A percentile compares a stretch with the other conserved stretches of the same genome.
Evolutionary conservation across 805 yeast genomes (phyloP).

Genomic region (Kodamaea kaohsiungensis): DNA sequence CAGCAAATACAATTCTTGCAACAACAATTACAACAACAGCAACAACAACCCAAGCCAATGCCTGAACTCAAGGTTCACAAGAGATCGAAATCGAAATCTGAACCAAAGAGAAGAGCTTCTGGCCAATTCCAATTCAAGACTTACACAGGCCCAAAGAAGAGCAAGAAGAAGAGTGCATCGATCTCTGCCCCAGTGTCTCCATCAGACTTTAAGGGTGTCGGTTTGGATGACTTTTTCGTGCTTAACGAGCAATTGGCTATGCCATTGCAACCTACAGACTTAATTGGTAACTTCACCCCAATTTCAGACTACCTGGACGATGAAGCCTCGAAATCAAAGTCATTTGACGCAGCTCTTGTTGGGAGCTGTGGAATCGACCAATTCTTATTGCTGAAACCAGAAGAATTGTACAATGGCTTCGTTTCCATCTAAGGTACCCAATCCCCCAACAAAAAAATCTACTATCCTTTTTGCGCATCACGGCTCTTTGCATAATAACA

Average conservation of each 20-base stretch:
- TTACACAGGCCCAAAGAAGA: conserved; percentile 29
- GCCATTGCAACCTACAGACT: neutral
- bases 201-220: conserved; percentile 10
- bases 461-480: neutral
- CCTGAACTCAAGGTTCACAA: conserved; percentile 16
- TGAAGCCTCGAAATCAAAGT: conserved; percentile 17
- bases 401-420: conserved; percentile 29
- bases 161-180: conserved; percentile 25
- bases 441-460: conserved; percentile 1
- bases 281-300: conserved; percentile 17
- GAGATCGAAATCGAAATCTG: conserved; percentile 30
- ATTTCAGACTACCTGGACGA: conserved; percentile 23
- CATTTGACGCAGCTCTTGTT: conserved; percentile 16
- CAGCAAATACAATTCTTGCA: conserved; percentile 24
- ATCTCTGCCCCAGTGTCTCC: conserved; percentile 9
- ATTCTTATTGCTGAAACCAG: conserved; percentile 24
- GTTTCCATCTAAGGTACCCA: conserved; percentile 14
- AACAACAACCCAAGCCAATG: conserved; percentile 13
- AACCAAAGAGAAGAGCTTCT: conserved; percentile 20
- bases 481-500: conserved; percentile 2
- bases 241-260: conserved; percentile 17
- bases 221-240: conserved; percentile 22
- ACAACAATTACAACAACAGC: conserved; percentile 22
- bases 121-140: conserved; percentile 29
- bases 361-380: conserved; percentile 22